A percentile compares a stretch with the other conserved stretches of the same genome.
These are phyloP conservation scores for Saccharomycopsis malanga DNA, from an alignment of 805 yeast species.

Conservation along the genomic window DNA sequence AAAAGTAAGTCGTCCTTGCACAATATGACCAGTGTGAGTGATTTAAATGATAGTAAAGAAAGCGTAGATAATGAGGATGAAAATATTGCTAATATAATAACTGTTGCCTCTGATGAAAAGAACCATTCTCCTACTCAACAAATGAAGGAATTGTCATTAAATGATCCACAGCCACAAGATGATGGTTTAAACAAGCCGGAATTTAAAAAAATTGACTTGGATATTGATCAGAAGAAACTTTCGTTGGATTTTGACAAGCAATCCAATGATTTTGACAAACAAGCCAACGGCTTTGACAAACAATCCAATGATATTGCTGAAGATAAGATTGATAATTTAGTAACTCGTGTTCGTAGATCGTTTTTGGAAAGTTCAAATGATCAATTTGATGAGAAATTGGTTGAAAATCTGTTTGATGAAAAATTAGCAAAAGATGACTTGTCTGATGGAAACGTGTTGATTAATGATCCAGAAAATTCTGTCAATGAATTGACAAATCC, in stretches of 20 bases:
- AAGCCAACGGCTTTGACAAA: too few species aligned
- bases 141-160: background rate
- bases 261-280: constrained; percentile 27
- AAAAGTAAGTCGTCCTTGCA: constrained; percentile 18
- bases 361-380: background rate
- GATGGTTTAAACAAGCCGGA: background rate
- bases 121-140: background rate
- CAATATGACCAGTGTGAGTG: constrained; percentile 20
- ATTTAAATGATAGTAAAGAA: constrained; percentile 5
- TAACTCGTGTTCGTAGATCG: constrained; percentile 11
- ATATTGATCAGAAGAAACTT: constrained; percentile 16
- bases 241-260: constrained; percentile 22
- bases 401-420: too few species aligned
- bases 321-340: background rate
- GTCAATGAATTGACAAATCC: too few species aligned
- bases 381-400: too few species aligned
- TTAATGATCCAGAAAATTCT: too few species aligned
- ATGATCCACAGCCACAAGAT: background rate
- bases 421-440: too few species aligned
- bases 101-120: background rate
- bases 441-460: too few species aligned
- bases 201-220: constrained; percentile 18
- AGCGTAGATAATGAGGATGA: background rate
- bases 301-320: background rate
- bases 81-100: background rate